Conservation (phyloP, 2,329 filamentous ascomycete species). For the Aureobasidium lini region DNA sequence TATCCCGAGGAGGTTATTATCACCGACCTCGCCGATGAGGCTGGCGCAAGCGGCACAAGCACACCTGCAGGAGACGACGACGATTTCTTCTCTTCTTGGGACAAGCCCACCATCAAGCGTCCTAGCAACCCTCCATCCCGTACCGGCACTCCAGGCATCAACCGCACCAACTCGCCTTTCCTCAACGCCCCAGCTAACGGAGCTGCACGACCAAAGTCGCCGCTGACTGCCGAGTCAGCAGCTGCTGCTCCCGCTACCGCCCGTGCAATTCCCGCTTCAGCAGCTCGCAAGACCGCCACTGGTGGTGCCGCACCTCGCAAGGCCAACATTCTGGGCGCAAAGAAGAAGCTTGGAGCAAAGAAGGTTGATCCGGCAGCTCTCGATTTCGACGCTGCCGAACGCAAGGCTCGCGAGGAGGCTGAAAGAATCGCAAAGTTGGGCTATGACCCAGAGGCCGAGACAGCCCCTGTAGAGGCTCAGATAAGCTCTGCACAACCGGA, state of each 20-base stretch:
- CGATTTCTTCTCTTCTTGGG: slow-evolving; percentile 99
- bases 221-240: slow-evolving; percentile 53
- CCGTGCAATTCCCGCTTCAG: slow-evolving; percentile 67
- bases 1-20: slow-evolving; percentile 81
- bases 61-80: slow-evolving; percentile 78
- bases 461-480: slow-evolving; percentile 34
- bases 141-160: slow-evolving; percentile 69
- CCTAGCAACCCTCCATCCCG: slow-evolving; percentile 89
- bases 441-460: slow-evolving; percentile 80
- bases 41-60: slow-evolving; percentile 54
- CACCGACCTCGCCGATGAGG: slow-evolving; percentile 59
- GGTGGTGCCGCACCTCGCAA: slow-evolving; percentile 60
- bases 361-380: slow-evolving; percentile 70
- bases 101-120: slow-evolving; percentile 93
- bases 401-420: slow-evolving; percentile 93
- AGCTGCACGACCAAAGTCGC: slow-evolving; percentile 69
- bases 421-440: slow-evolving; percentile 92
- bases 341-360: slow-evolving; percentile 52
- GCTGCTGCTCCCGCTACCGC: slow-evolving; percentile 53
- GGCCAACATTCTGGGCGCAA: slow-evolving; percentile 61
- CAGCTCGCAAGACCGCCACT: slow-evolving; percentile 64
- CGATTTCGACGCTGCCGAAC: slow-evolving; percentile 95
- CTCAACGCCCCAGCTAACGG: slow-evolving; percentile 61
- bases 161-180: slow-evolving; percentile 84
- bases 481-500: slow-evolving; percentile 39